Evolutionary conservation across 1,284 basidiomycete species (phyloP).

Genomic region (Moniliophthora roreri): DNA sequence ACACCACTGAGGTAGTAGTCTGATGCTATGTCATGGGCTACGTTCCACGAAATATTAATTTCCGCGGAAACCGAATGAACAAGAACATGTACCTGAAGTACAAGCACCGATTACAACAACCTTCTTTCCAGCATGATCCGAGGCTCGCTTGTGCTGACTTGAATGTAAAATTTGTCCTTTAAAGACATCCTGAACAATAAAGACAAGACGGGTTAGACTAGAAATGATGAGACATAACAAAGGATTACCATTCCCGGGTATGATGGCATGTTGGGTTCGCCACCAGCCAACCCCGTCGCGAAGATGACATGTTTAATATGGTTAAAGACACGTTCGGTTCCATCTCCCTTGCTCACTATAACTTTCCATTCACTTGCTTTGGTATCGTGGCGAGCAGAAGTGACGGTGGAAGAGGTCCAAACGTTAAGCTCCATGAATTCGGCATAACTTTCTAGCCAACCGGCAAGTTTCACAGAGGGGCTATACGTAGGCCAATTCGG

Average conservation of each 20-base stretch:
- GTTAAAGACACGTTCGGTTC: slow-evolving; percentile 42
- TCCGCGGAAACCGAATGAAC: not conserved
- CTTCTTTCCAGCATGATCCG: slow-evolving; percentile 56
- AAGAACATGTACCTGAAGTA: slow-evolving; percentile 45
- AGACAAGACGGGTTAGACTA: not conserved
- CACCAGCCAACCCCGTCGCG: slow-evolving; percentile 60
- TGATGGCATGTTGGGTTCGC: slow-evolving; percentile 43
- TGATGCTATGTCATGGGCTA: slow-evolving; percentile 27
- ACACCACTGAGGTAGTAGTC: slow-evolving; percentile 25
- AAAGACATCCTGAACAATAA: slow-evolving; percentile 42
- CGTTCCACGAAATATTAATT: not conserved
- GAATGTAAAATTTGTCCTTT: slow-evolving; percentile 61
- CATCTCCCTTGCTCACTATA: slow-evolving; percentile 43
- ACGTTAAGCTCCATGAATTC: slow-evolving; percentile 64
- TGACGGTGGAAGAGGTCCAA: slow-evolving; percentile 59
- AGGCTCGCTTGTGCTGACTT: slow-evolving; percentile 44
- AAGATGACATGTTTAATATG: slow-evolving; percentile 53
- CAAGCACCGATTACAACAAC: slow-evolving; percentile 64
- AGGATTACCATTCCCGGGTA: slow-evolving; percentile 12
- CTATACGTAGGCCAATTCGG: slow-evolving; percentile 62
- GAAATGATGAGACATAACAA: not conserved
- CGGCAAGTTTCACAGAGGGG: slow-evolving; percentile 59
- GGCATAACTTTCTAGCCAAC: slow-evolving; percentile 71
- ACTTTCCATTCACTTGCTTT: slow-evolving; percentile 54
- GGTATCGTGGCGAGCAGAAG: slow-evolving; percentile 42